These are phyloP conservation scores for Hordeum vulgare DNA, from an alignment of 176 grass and related monocot genomes.

Conservation along the genomic window DNA sequence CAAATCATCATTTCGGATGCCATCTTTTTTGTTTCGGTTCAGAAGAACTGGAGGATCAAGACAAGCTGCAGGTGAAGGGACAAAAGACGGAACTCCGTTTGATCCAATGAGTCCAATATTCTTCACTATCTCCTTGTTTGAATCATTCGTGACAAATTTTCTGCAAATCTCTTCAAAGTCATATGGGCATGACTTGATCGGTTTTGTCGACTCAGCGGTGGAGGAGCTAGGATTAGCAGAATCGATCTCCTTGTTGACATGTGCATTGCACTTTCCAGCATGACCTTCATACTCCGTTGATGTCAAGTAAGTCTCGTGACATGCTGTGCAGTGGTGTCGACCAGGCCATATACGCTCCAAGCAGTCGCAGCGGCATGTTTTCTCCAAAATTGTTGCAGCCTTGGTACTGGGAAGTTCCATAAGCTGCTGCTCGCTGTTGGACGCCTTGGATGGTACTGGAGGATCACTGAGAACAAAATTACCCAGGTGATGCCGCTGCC, in stretches of 20 bases:
- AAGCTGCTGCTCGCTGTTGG: slow-evolving; percentile 22
- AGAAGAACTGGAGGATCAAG: slow-evolving; percentile 48
- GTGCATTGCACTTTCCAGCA: slow-evolving; percentile 55
- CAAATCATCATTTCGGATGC: slow-evolving; percentile 28
- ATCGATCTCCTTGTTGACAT: slow-evolving; percentile 42
- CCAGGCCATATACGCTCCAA: slow-evolving; percentile 81
- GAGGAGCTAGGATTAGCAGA: slow-evolving; percentile 3
- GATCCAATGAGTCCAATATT: slow-evolving; percentile 74
- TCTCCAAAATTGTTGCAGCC: slow-evolving; percentile 58
- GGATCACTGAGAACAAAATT: slow-evolving; percentile 26
- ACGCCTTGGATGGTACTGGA: slow-evolving; percentile 14
- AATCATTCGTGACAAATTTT: slow-evolving; percentile 64
- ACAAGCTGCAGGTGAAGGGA: slow-evolving; percentile 46
- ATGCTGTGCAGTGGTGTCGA: slow-evolving; percentile 67
- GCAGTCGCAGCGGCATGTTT: slow-evolving; percentile 69
- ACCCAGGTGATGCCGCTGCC: slow-evolving; percentile 50
- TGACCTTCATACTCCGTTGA: slow-evolving; percentile 58
- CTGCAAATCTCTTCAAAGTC: slow-evolving; percentile 75
- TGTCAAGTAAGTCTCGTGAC: slow-evolving; percentile 65
- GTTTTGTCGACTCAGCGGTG: slow-evolving; percentile 21
- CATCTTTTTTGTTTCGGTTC: slow-evolving; percentile 39
- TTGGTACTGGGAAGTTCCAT: slow-evolving; percentile 47
- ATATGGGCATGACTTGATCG: slow-evolving; percentile 54
- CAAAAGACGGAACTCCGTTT: slow-evolving; percentile 74
- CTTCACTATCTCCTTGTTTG: slow-evolving; percentile 68